Percentiles rank a stretch among this genome's conserved stretches.
These are phyloP conservation scores for Didymella keratinophila DNA, from an alignment of 2,329 filamentous ascomycete species.

Conservation along the genomic window DNA sequence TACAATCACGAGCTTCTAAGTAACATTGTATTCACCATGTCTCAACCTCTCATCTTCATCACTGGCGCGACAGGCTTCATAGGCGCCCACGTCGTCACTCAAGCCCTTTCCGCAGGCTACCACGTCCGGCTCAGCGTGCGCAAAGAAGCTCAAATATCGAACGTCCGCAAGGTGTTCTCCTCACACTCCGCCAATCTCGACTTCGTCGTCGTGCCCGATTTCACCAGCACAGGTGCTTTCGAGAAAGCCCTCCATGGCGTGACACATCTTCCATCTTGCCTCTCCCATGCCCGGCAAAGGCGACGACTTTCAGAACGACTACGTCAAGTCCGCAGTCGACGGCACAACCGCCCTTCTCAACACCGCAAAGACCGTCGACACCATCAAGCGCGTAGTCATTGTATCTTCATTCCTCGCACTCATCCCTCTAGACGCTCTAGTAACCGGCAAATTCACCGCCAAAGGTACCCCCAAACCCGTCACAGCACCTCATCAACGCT, in stretches of 20 bases:
- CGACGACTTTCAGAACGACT: slow-evolving; percentile 26
- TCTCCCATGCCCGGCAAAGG: slow-evolving; percentile 36
- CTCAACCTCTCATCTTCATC: slow-evolving; percentile 35
- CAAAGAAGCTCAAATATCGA: slow-evolving; percentile 22
- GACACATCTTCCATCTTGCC: slow-evolving; percentile 41
- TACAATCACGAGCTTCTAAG: not conserved
- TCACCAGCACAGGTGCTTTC: slow-evolving; percentile 24
- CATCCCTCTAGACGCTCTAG: slow-evolving; percentile 21
- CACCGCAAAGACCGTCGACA: slow-evolving; percentile 29
- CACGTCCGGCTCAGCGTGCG: slow-evolving; percentile 39
- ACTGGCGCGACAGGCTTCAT: slow-evolving; percentile 43
- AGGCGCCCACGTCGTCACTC: slow-evolving; percentile 32
- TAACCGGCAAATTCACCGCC: not conserved
- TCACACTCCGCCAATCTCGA: slow-evolving; percentile 17
- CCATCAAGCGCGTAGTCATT: slow-evolving; percentile 39
- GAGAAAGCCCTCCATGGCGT: slow-evolving; percentile 29
- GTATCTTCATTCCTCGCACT: slow-evolving; percentile 33
- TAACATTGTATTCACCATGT: slow-evolving; percentile 1
- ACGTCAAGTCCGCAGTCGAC: slow-evolving; percentile 37
- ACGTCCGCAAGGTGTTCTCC: slow-evolving; percentile 21
- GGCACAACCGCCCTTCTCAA: slow-evolving; percentile 34
- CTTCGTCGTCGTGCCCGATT: slow-evolving; percentile 27
- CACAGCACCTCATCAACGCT: not conserved
- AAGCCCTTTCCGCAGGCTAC: slow-evolving; percentile 36
- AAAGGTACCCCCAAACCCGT: slow-evolving; percentile 8